Percentiles rank a stretch among this genome's conserved stretches.
Evolutionary conservation across 306 rosid species (phyloP).

Genomic region (Arachis stenosperma): DNA sequence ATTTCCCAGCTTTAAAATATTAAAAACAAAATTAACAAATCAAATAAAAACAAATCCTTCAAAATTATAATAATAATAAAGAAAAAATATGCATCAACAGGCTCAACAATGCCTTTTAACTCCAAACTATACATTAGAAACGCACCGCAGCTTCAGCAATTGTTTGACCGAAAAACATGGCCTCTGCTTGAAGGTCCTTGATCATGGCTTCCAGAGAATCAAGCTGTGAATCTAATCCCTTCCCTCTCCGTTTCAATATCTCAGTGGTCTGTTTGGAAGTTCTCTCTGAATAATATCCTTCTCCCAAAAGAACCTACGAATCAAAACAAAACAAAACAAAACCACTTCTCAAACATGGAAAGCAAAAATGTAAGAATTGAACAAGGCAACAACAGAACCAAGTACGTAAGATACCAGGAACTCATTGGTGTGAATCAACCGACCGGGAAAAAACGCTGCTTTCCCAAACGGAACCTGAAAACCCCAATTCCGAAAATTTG

Average conservation of each 20-base stretch:
- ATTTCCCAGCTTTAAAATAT: not conserved
- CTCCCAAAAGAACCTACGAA: conserved; percentile 86
- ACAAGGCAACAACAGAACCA: not conserved
- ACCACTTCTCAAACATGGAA: not conserved
- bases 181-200: conserved; percentile 66
- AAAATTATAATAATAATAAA: too few species aligned
- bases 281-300: conserved; percentile 79
- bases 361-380: not conserved
- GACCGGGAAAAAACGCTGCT: conserved; percentile 93
- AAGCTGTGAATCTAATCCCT: conserved; percentile 66
- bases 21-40: not conserved
- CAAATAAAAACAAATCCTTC: too few species aligned
- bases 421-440: conserved; percentile 89
- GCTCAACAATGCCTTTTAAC: not conserved
- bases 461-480: conserved; percentile 94
- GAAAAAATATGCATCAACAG: too few species aligned
- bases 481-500: conserved; percentile 6
- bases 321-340: not conserved
- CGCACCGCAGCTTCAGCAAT: conserved; percentile 68
- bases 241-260: conserved; percentile 79
- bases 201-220: conserved; percentile 66
- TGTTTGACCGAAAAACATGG: conserved; percentile 60
- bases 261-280: conserved; percentile 80
- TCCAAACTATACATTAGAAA: not conserved
- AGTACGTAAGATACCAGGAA: conserved; percentile 54